Evolutionary conservation across 768 basidiomycete genomes (phyloP).

Genomic region (Epithele typhae): DNA sequence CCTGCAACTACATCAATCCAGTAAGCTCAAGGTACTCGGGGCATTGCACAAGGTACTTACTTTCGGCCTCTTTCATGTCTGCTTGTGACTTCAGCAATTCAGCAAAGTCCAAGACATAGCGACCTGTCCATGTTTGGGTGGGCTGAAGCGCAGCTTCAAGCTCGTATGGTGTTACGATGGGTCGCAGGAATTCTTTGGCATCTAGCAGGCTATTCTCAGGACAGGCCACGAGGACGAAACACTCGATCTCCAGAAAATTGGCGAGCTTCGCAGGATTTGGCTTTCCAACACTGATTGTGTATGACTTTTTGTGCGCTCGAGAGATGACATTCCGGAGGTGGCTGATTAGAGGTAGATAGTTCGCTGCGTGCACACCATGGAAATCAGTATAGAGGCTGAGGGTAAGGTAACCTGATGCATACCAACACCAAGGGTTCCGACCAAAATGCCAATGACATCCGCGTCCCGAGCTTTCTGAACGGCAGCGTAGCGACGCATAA

Average conservation of each 20-base stretch:
- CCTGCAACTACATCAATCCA: not conserved
- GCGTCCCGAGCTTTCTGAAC: slow-evolving; percentile 88
- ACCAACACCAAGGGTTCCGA: slow-evolving; percentile 92
- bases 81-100: slow-evolving; percentile 40
- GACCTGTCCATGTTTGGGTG: slow-evolving; percentile 68
- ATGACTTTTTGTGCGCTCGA: slow-evolving; percentile 77
- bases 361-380: slow-evolving; percentile 41
- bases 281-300: slow-evolving; percentile 94
- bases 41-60: slow-evolving; percentile 51
- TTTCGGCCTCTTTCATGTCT: slow-evolving; percentile 20
- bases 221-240: slow-evolving; percentile 93
- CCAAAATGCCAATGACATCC: slow-evolving; percentile 92
- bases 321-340: slow-evolving; percentile 72
- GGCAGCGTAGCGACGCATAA: slow-evolving; percentile 86
- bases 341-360: slow-evolving; percentile 80
- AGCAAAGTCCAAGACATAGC: slow-evolving; percentile 77
- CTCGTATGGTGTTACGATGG: slow-evolving; percentile 94
- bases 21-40: too few relatives aligned
- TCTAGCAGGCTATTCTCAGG: slow-evolving; percentile 86
- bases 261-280: slow-evolving; percentile 92
- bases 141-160: slow-evolving; percentile 73
- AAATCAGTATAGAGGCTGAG: not conserved
- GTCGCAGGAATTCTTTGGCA: slow-evolving; percentile 80
- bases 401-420: slow-evolving; percentile 16
- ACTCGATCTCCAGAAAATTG: slow-evolving; percentile 95